Evolutionary conservation across 805 yeast species (phyloP), one percentile per base, ranked within the genome.

Genomic region (Saccharomyces mikatae): DNA sequence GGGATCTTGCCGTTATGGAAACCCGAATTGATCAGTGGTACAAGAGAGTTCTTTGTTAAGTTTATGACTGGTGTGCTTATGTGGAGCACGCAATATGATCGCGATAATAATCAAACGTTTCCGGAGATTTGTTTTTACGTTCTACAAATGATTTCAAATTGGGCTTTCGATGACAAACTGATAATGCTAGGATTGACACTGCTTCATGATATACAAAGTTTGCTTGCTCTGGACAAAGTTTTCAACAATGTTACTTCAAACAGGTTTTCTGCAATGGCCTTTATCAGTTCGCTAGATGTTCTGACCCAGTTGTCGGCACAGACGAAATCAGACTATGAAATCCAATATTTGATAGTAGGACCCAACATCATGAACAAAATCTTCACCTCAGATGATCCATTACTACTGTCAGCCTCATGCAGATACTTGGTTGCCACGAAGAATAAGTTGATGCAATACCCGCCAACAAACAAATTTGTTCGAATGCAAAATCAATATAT

Each of bases 401-500:
- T 64, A 17, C 8, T 65, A 1, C 22, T 66, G 27, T 55, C 62
- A 48, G 51, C 58, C 8, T 55, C 64, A 27, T 66, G 70, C 56
- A 32, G 46, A 30, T 63, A 62, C 54, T 53, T 66, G 44, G 54
- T 61, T 5, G 53, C 48, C 4, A 56, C 59, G 2, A 59, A 56
- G 21, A 41, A 51, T 1, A 53, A 58, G 5, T 48, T 64, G 32
- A 49, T 54, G n/a, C 51, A 58, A 10, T 54, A 56, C 49, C 54
- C 55, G 5, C 32, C 60, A 2, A 46, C 58, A 2, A 58, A 61
- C n/a, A 32, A 41, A 24, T 57, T 53, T 41, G 61, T 62, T 14
- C 60, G 62, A 36, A 32, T 55, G 41, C 67, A 62, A 24, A 67
- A 67, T 47, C 62, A 56, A 17, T 62, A 59, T 52, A 62, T 65